These are phyloP conservation scores for Talaromyces sp. DNA, from an alignment of 2,329 filamentous ascomycete species.

Conservation along the genomic window DNA sequence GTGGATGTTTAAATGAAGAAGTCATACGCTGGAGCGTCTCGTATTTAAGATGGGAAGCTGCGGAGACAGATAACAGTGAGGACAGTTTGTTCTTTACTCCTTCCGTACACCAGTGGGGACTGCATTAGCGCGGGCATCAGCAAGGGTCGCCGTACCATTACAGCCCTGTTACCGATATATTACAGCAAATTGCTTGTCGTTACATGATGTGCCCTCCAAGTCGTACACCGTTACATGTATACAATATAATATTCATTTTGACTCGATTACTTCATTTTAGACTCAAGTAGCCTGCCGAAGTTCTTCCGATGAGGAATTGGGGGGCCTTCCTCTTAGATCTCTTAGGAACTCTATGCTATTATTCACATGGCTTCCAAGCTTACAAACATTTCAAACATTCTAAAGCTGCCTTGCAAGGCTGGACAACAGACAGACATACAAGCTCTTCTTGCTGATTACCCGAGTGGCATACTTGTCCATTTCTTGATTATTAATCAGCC, in stretches of 20 bases:
- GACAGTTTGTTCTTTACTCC: constrained; percentile 40
- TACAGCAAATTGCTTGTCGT: background rate
- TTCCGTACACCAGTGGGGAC: background rate
- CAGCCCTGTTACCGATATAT: background rate
- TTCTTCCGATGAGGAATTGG: background rate
- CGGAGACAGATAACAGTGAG: constrained; percentile 24
- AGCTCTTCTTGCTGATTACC: background rate
- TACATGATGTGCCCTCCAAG: background rate
- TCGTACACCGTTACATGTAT: background rate
- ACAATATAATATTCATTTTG: background rate
- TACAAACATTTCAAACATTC: background rate
- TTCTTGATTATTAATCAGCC: background rate
- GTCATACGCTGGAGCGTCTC: background rate
- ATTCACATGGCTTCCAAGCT: background rate
- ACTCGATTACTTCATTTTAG: background rate
- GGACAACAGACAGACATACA: background rate
- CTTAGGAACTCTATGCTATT: background rate
- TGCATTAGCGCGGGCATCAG: background rate
- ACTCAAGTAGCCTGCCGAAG: too few relatives aligned
- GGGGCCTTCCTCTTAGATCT: background rate
- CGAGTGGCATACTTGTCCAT: background rate
- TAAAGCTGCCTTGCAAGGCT: background rate
- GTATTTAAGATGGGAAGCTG: constrained; percentile 10
- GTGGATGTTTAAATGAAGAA: background rate
- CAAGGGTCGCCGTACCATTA: background rate